Evolutionary conservation across 1,139 yeast genomes (phyloP).

Genomic region (Suhomyces bokatorum): DNA sequence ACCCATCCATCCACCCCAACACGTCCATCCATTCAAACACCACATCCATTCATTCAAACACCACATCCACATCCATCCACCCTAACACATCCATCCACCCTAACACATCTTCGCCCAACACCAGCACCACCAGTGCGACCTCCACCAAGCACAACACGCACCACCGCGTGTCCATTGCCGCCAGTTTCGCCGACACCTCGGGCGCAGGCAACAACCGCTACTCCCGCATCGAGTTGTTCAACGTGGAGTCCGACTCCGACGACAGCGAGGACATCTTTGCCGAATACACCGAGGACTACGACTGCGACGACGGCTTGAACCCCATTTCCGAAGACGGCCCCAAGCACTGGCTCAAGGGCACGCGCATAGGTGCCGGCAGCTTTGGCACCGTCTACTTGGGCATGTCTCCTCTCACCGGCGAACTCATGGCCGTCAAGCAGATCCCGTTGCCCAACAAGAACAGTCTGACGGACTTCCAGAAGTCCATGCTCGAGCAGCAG

Average conservation of each 20-base stretch:
- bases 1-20: no score
- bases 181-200: constrained; percentile 29
- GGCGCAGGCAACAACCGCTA: constrained; percentile 35
- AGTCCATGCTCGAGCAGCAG: constrained; percentile 77
- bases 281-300: constrained; percentile 27
- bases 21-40: constrained; percentile 10
- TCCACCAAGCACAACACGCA: constrained; percentile 8
- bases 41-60: neutral
- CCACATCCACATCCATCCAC: no score
- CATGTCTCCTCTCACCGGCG: constrained; percentile 90
- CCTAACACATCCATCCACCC: no score
- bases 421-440: constrained; percentile 95
- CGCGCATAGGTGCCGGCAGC: constrained; percentile 90
- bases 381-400: constrained; percentile 94
- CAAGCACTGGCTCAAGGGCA: constrained; percentile 88
- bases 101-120: no score
- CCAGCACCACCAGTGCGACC: no score
- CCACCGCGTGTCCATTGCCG: constrained; percentile 38
- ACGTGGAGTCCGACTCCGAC: constrained; percentile 44
- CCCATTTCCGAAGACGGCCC: constrained; percentile 46
- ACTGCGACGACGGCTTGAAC: constrained; percentile 18
- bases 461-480: constrained; percentile 45
- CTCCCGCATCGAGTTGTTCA: constrained; percentile 52
- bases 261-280: constrained; percentile 38
- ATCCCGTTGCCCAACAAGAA: constrained; percentile 64